phyloP scores from a whole-genome alignment of 305 asterid species.

The Fraxinus angustifolia region DNA sequence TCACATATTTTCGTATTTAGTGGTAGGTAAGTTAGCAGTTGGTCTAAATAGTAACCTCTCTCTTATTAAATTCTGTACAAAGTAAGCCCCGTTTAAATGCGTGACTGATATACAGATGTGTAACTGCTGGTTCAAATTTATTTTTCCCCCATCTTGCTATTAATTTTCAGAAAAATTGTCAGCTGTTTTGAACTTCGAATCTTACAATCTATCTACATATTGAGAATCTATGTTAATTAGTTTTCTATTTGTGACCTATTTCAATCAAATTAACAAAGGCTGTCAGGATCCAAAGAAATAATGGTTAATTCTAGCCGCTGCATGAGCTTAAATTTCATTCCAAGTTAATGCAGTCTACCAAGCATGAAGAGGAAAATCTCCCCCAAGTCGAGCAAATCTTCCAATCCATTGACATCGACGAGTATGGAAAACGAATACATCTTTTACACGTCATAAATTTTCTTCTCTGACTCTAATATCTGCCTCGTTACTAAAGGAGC shows the following conservation, averaged over 20 bases:
- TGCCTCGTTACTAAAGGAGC: not conserved
- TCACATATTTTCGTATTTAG: conserved; percentile 12
- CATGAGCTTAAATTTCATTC: not conserved
- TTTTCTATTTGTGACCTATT: not conserved
- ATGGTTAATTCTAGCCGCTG: not conserved
- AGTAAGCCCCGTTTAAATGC: conserved; percentile 10
- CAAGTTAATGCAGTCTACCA: not conserved
- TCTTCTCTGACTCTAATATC: not conserved
- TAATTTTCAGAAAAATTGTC: not conserved
- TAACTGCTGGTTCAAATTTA: not conserved
- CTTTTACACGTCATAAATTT: not conserved
- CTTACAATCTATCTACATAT: not conserved
- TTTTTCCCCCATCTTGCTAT: not conserved
- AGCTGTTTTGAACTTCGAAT: not conserved
- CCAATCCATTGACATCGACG: not conserved
- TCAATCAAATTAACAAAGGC: not conserved
- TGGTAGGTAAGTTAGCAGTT: conserved; percentile 8
- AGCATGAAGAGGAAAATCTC: not conserved
- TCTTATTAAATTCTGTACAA: conserved; percentile 18
- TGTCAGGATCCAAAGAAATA: not conserved
- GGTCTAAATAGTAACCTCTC: not conserved
- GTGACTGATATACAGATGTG: not conserved
- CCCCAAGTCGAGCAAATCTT: not conserved
- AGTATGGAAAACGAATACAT: not conserved
- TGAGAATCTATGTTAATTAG: not conserved